phyloP scores from a whole-genome alignment of 225 moss, liverwort and hornwort species.

The Lunularia cruciata region DNA sequence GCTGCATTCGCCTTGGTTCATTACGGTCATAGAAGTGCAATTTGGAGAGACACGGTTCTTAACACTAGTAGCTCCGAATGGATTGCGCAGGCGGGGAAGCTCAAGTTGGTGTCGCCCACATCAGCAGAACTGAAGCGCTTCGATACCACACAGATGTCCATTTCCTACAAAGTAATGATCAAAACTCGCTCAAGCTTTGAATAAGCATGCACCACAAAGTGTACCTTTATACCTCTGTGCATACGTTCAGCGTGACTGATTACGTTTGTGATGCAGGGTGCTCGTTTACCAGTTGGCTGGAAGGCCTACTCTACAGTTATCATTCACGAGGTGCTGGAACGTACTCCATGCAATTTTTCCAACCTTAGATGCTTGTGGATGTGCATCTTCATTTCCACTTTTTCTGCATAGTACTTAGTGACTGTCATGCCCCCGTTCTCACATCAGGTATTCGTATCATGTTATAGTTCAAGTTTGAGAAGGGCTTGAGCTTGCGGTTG shows the following conservation, averaged over 20 bases:
- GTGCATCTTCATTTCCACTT: background rate
- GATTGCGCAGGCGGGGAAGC: background rate
- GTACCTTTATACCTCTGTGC: too few relatives aligned
- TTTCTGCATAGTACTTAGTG: background rate
- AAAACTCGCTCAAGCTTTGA: background rate
- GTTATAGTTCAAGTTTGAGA: background rate
- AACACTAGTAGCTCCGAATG: background rate
- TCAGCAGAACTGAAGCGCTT: conserved; percentile 44
- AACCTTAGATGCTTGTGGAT: background rate
- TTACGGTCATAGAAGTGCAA: too few relatives aligned
- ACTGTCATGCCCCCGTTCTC: background rate
- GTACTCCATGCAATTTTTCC: too few relatives aligned
- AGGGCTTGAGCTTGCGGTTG: background rate
- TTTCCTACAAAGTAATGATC: conserved; percentile 54
- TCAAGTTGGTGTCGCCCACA: background rate
- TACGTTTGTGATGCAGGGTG: conserved; percentile 41
- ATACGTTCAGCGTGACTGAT: too few relatives aligned
- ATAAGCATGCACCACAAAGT: too few relatives aligned
- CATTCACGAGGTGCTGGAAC: conserved; percentile 50
- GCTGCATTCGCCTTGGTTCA: too few relatives aligned
- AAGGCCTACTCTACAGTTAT: conserved; percentile 76
- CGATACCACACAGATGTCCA: conserved; percentile 51
- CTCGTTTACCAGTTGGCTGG: conserved; percentile 73
- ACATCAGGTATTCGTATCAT: background rate
- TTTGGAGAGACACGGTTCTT: too few relatives aligned